A percentile compares a stretch with the other conserved stretches of the same genome.
These are phyloP conservation scores for Penicillium capsulatum DNA, from an alignment of 2,329 filamentous ascomycete genomes.

Conservation along the genomic window DNA sequence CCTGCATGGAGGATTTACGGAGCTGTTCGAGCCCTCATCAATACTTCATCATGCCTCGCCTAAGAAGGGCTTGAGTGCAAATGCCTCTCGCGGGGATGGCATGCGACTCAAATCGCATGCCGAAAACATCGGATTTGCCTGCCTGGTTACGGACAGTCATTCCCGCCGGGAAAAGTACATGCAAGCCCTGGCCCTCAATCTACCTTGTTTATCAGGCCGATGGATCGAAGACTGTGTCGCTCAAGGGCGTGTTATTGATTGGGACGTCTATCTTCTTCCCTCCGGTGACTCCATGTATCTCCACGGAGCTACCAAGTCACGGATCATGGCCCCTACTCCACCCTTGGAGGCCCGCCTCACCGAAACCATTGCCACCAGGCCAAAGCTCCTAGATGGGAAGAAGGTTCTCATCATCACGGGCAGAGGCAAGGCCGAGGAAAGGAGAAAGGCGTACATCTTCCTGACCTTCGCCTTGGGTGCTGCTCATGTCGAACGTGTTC, in stretches of 20 bases:
- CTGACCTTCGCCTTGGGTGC: slow-evolving; percentile 75
- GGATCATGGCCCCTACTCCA: slow-evolving; percentile 61
- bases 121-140: slow-evolving; percentile 66
- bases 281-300: slow-evolving; percentile 76
- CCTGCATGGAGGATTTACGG: slow-evolving; percentile 71
- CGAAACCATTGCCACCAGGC: slow-evolving; percentile 56
- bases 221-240: slow-evolving; percentile 74
- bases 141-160: slow-evolving; percentile 79
- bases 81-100: slow-evolving; percentile 17
- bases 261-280: slow-evolving; percentile 77
- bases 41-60: slow-evolving; percentile 28
- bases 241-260: slow-evolving; percentile 61
- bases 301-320: slow-evolving; percentile 70
- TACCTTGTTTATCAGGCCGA: slow-evolving; percentile 77
- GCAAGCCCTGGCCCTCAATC: slow-evolving; percentile 82
- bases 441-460: slow-evolving; percentile 71
- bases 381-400: slow-evolving; percentile 60
- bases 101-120: slow-evolving; percentile 56
- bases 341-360: slow-evolving; percentile 53
- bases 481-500: slow-evolving; percentile 59
- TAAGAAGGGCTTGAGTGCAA: slow-evolving; percentile 22
- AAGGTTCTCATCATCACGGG: slow-evolving; percentile 69
- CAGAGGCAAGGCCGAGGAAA: slow-evolving; percentile 59
- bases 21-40: slow-evolving; percentile 61
- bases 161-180: slow-evolving; percentile 88